phyloP scores from a whole-genome alignment of 139 green algal genomes.

The Chlorokybus atmophyticus region DNA sequence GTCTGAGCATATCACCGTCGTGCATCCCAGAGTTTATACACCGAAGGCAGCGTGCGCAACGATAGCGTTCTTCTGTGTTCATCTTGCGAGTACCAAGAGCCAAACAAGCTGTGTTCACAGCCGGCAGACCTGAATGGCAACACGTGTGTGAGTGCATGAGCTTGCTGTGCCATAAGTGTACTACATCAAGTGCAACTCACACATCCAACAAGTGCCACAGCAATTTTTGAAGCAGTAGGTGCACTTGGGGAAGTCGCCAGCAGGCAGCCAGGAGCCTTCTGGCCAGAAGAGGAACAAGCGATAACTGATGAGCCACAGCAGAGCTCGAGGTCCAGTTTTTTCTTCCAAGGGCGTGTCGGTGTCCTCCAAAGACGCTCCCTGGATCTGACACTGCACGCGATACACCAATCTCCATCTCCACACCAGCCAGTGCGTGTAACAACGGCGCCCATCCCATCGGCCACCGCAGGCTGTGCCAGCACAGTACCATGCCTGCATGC shows the following conservation, averaged over 20 bases:
- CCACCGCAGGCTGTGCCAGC: no score
- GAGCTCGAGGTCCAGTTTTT: conserved; percentile 75
- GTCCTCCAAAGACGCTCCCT: conserved; percentile 66
- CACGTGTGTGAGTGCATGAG: conserved; percentile 89
- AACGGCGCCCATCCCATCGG: no score
- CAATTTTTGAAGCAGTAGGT: conserved; percentile 67
- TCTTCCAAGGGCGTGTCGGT: conserved; percentile 86
- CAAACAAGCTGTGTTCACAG: conserved; percentile 99
- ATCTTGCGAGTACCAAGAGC: conserved; percentile 93
- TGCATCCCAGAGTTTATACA: conserved; percentile 97
- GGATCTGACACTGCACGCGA: conserved; percentile 62
- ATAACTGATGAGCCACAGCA: conserved; percentile 99
- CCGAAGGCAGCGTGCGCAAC: conserved; percentile 71
- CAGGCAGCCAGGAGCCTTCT: neutral
- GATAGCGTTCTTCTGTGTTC: conserved; percentile 68
- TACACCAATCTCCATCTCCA: no score
- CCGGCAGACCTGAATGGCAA: conserved; percentile 92
- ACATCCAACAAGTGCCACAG: conserved; percentile 87
- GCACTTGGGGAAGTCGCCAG: conserved; percentile 47
- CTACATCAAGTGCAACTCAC: no score
- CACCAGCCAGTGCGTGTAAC: no score
- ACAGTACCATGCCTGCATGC: no score
- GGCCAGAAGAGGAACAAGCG: conserved; percentile 61
- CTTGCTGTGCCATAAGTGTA: no score
- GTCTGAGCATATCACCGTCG: conserved; percentile 89